Conservation (phyloP, 2,329 filamentous ascomycete genomes). For the Dactylellina parvicollis region DNA sequence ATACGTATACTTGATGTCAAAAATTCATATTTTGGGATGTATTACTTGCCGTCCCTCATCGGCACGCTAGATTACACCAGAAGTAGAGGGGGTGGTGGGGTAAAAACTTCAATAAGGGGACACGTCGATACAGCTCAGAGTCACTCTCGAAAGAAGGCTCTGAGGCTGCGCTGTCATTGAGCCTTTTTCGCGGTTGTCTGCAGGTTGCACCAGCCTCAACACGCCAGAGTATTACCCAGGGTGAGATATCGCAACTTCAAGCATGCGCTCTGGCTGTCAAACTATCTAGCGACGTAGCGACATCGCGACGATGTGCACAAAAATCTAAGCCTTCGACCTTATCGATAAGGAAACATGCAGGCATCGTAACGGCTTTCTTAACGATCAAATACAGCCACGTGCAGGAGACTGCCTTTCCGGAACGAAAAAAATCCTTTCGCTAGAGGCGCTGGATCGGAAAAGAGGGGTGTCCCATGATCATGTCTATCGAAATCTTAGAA, state of each 20-base stretch:
- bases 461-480: background rate
- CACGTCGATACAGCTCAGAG: background rate
- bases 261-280: background rate
- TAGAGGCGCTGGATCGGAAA: background rate
- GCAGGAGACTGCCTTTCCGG: background rate
- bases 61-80: background rate
- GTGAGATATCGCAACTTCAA: too few species aligned
- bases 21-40: background rate
- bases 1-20: slow-evolving; percentile 5
- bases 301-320: too few species aligned
- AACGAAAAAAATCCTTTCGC: background rate
- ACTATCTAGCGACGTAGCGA: background rate
- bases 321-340: background rate
- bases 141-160: background rate
- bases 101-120: too few species aligned
- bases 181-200: background rate
- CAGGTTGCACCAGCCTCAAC: background rate
- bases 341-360: background rate
- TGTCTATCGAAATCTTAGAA: too few species aligned
- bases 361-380: too few species aligned
- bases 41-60: background rate
- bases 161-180: background rate
- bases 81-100: too few species aligned
- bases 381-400: background rate
- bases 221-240: too few species aligned